A percentile compares a stretch with the other conserved stretches of the same genome.
Evolutionary conservation across 164 flowering plant genomes (phyloP).

Genomic region (Annona squamosa): DNA sequence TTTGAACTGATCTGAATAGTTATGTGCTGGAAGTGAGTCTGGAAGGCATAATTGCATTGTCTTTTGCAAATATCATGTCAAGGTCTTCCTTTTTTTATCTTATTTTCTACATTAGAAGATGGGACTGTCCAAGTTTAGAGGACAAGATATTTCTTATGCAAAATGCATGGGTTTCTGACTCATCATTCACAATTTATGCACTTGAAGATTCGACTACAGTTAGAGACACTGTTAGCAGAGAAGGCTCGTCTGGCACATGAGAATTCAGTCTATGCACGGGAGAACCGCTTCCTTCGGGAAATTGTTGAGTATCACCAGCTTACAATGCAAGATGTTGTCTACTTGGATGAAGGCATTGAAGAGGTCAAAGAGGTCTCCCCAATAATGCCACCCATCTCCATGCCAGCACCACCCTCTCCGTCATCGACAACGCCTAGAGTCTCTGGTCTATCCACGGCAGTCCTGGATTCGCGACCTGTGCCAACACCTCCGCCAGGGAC

Average conservation of each 20-base stretch:
- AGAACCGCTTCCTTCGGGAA: conserved; percentile 90
- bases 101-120: too few species aligned
- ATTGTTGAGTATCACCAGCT: conserved; percentile 93
- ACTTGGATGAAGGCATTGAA: conserved; percentile 77
- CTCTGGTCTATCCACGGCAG: not conserved
- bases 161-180: not conserved
- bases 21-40: too few species aligned
- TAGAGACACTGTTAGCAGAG: conserved; percentile 88
- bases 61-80: too few species aligned
- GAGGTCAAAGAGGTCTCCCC: conserved; percentile 77
- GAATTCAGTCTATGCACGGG: conserved; percentile 74
- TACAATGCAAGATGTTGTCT: conserved; percentile 92
- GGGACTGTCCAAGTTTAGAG: too few species aligned
- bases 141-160: not conserved
- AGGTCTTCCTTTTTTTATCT: not conserved
- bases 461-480: not conserved
- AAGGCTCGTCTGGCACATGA: conserved; percentile 89
- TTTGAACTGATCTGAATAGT: too few species aligned
- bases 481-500: conserved; percentile 1
- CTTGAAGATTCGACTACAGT: conserved; percentile 79
- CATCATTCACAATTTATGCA: not conserved
- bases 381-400: conserved; percentile 11
- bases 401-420: conserved; percentile 1
- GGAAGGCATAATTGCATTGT: too few species aligned
- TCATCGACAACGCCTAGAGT: not conserved